Conservation (phyloP, 441 rosid species). For the Erysimum cheiri region DNA sequence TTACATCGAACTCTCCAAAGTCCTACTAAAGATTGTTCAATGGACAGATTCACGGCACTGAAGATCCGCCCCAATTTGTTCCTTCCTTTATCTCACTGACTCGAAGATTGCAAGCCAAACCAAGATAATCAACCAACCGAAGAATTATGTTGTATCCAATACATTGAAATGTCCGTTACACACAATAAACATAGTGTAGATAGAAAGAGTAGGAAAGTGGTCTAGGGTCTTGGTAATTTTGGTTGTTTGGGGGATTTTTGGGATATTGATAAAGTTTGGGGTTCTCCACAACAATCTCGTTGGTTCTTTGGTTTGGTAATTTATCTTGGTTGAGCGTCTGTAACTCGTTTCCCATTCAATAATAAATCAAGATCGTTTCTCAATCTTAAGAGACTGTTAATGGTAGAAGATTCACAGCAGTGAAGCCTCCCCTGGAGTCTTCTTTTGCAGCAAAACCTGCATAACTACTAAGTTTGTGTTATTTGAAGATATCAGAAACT, state of each 20-base stretch:
- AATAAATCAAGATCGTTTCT: constrained; percentile 6
- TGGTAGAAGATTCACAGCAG: constrained; percentile 2
- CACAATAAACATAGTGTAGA: not conserved
- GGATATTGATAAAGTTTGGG: not conserved
- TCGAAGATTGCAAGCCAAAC: constrained; percentile 6
- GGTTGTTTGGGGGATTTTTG: constrained; percentile 6
- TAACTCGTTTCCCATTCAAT: constrained; percentile 7
- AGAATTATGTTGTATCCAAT: constrained; percentile 9
- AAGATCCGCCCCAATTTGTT: constrained; percentile 1
- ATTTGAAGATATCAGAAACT: not conserved
- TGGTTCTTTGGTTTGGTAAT: constrained; percentile 21
- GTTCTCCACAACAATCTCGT: not conserved
- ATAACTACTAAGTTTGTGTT: not conserved
- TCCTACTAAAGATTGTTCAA: constrained; percentile 9
- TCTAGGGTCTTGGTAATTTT: not conserved
- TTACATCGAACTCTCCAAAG: constrained; percentile 10
- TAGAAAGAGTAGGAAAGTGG: constrained; percentile 13
- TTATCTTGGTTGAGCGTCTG: constrained; percentile 14
- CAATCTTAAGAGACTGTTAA: not conserved
- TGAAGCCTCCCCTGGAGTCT: not conserved
- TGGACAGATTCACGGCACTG: constrained; percentile 22
- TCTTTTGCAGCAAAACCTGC: constrained; percentile 8
- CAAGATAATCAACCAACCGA: constrained; percentile 6
- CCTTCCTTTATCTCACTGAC: constrained; percentile 11
- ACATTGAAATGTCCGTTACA: constrained; percentile 8